Base-by-base conservation (phyloP, 2,329 filamentous ascomycete genomes). In the Colletotrichum graminicola region DNA sequence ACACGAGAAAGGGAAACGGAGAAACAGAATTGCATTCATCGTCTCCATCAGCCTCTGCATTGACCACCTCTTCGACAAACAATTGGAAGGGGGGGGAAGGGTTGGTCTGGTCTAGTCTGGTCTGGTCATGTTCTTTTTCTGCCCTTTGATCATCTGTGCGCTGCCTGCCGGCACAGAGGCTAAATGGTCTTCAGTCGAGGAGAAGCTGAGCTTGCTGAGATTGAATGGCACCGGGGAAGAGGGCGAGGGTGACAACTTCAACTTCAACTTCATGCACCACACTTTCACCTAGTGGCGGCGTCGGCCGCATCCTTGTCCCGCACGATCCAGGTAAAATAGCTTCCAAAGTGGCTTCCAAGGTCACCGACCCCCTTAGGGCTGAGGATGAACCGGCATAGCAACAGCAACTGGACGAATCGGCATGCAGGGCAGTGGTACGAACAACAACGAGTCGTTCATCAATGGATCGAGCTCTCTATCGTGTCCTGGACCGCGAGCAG, bases 1-100 rank as follows among this genome's bases (percentile, higher is more conserved):
- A 62, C 34, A n/a, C 18, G 43, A 21, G 12, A 26, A 54, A n/a
- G 43, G 21, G n/a, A 16, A 51, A 39, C 11, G 36, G 14, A 52
- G 23, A 29, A 51, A 8, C 16, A 26, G 7, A 51, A 29, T 26
- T 18, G 23, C 49, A 6, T 51, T 51, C 49, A 29, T 29, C 23
- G 23, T 29, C 23, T 51, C 49, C 23, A 26, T 8, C 14, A 68
- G 65, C 65, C 52, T 54, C 59, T 68, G 57, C 63, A 67, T 57
- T 62, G 63, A 62, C 63, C 67, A 67, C 51, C 63, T 36, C 21
- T n/a, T n/a, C 34, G 45, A 43, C 66, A n/a, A 36, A 36, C 26
- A 52, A 16, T 54, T 23, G 23, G 21, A 3, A 16, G 26, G 61
- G 36, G 36, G 18, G 36, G 32, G 11, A 10, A n/a, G n/a, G 23